Base-by-base conservation (phyloP, 805 yeast genomes). In the Yamadazyma insecticola region DNA sequence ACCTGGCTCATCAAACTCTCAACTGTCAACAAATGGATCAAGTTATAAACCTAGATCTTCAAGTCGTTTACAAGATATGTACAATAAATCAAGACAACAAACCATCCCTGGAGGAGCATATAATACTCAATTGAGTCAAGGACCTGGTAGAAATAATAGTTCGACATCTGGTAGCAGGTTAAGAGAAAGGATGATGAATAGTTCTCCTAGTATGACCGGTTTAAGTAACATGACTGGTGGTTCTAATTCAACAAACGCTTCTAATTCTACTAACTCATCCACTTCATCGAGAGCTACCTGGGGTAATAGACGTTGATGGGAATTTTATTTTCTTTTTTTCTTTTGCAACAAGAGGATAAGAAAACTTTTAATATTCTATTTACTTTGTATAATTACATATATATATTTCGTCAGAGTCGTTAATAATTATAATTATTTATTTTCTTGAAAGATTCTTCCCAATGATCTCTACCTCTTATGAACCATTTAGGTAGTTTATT, bases 401-500 rank as follows among this genome's bases (percentile, higher is more conserved):
- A n/a, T n/a, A n/a, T n/a, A n/a, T n/a, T n/a, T n/a, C n/a, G n/a
- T n/a, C n/a, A n/a, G n/a, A n/a, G n/a, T n/a, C n/a, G n/a, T n/a
- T n/a, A n/a, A n/a, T n/a, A n/a, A n/a, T n/a, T 20, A 10, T 24
- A 29, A 13, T 26, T 18, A 21, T 26, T 17, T 12, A 37, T 16
- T 23, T 22, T 28, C 22, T 30, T 29, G 35, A 41, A 51, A n/a
- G 53, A 67, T 28, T 53, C 56, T 43, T 81, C 88, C 94, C 90
- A 84, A 32, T 62, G 48, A 38, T 76, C 72, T 36, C 89, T 54
- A 36, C 82, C 83, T 18, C 59, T 53, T 13, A 62, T 62, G 45
- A 85, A 84, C 96, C 96, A 87, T 2, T 51, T 60, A 0, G 95
- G 95, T n/a, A 87, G 61, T 24, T 69, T 62, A 9, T 64, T 55